A percentile compares a stretch with the other conserved stretches of the same genome.
phyloP scores from a whole-genome alignment of 1,284 basidiomycete species.

The Phellopilus nigrolimitatus region DNA sequence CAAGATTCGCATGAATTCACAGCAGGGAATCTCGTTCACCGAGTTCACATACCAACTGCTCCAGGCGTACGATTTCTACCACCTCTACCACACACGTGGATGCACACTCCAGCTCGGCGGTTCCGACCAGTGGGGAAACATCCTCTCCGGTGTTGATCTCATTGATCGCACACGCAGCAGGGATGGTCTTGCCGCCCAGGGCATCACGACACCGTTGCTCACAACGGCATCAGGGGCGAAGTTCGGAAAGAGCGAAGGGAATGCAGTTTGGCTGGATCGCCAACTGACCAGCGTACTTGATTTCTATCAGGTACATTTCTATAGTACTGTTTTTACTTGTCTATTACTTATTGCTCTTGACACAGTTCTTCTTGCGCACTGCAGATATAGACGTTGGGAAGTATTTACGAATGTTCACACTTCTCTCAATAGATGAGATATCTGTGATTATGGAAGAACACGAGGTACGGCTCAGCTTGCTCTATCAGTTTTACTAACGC shows the following conservation, averaged over 20 bases:
- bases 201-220: constrained; percentile 90
- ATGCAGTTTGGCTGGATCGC: constrained; percentile 88
- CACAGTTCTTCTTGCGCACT: constrained; percentile 84
- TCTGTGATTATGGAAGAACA: constrained; percentile 57
- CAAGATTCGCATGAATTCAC: constrained; percentile 72
- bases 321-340: not conserved
- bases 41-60: constrained; percentile 98
- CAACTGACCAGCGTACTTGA: constrained; percentile 78
- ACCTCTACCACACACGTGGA: constrained; percentile 60
- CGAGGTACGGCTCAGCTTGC: constrained; percentile 35
- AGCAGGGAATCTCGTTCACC: constrained; percentile 89
- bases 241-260: constrained; percentile 96
- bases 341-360: constrained; percentile 7
- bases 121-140: constrained; percentile 99
- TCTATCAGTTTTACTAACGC: constrained; percentile 13
- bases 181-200: constrained; percentile 37
- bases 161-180: constrained; percentile 51
- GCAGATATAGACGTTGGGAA: constrained; percentile 79
- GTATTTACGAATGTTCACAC: constrained; percentile 82
- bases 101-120: constrained; percentile 94
- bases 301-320: constrained; percentile 76
- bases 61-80: constrained; percentile 93
- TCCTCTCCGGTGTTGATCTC: constrained; percentile 86
- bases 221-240: constrained; percentile 89
- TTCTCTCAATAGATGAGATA: constrained; percentile 63